Evolutionary conservation across 2,329 filamentous ascomycete species (phyloP).

Genomic region (Coccinonectria pachysandricola): DNA sequence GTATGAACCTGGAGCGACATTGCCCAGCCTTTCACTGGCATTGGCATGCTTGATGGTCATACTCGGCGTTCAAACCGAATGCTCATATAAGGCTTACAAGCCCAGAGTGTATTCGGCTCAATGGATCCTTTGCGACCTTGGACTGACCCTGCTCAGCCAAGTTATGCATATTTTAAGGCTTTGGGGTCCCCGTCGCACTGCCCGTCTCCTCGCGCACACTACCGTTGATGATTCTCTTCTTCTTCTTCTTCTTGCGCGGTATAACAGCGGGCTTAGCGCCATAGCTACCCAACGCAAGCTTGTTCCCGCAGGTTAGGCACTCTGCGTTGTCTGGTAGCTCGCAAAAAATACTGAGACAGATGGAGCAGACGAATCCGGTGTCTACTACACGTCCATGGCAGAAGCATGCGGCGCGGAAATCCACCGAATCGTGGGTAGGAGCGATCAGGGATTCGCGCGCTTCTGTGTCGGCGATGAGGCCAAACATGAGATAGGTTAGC

Average conservation of each 20-base stretch:
- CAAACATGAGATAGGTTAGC: slow-evolving; percentile 90
- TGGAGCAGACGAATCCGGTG: slow-evolving; percentile 88
- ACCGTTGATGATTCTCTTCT: slow-evolving; percentile 52
- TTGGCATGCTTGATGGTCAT: too few species aligned
- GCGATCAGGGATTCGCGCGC: slow-evolving; percentile 55
- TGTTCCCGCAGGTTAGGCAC: slow-evolving; percentile 76
- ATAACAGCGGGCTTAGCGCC: slow-evolving; percentile 69
- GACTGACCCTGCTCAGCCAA: too few species aligned
- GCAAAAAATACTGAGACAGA: slow-evolving; percentile 93
- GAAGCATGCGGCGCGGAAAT: slow-evolving; percentile 97
- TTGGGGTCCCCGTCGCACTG: slow-evolving; percentile 51
- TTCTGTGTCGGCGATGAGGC: slow-evolving; percentile 60
- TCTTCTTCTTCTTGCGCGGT: slow-evolving; percentile 63
- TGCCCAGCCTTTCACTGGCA: too few species aligned
- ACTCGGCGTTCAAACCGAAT: too few species aligned
- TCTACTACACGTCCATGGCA: slow-evolving; percentile 88
- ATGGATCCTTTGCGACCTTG: too few species aligned
- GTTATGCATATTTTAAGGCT: too few species aligned
- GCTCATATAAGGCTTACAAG: too few species aligned
- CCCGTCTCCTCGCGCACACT: slow-evolving; percentile 44
- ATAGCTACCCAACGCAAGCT: slow-evolving; percentile 65
- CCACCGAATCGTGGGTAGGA: slow-evolving; percentile 76
- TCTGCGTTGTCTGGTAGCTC: slow-evolving; percentile 49
- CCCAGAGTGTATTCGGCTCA: too few species aligned
- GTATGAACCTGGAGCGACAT: too few species aligned